Evolutionary conservation across 2,329 filamentous ascomycete genomes (phyloP).

Genomic region (Apiospora aurea): DNA sequence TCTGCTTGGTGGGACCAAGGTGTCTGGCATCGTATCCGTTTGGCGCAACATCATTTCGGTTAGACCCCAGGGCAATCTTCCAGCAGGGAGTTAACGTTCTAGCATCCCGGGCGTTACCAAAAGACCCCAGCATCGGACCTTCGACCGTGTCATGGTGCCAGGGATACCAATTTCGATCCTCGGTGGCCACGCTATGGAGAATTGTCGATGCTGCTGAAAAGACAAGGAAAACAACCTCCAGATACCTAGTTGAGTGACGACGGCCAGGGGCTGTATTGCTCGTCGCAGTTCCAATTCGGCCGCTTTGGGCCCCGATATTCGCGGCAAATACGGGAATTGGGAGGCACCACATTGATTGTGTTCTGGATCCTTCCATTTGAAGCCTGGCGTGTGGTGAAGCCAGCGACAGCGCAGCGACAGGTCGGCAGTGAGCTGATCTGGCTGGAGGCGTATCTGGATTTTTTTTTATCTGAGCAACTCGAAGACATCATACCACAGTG

Average conservation of each 20-base stretch:
- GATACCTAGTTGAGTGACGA: constrained; percentile 22
- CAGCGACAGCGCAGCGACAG: constrained; percentile 22
- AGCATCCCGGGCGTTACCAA: constrained; percentile 5
- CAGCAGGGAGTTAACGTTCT: constrained; percentile 21
- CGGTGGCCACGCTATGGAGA: constrained; percentile 25
- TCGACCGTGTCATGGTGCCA: constrained; percentile 24
- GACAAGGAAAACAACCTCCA: neutral
- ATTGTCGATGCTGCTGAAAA: constrained; percentile 23
- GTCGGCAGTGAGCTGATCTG: constrained; percentile 23
- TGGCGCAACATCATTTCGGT: constrained; percentile 30
- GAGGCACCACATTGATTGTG: neutral
- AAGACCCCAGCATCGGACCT: constrained; percentile 23
- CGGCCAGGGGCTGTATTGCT: constrained; percentile 23
- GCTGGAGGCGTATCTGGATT: constrained; percentile 7
- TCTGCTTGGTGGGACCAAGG: constrained; percentile 6
- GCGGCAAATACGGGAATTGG: neutral
- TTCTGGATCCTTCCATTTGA: constrained; percentile 14
- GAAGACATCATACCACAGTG: neutral
- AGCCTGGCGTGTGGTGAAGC: constrained; percentile 7
- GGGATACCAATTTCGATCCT: constrained; percentile 27
- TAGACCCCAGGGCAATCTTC: constrained; percentile 25
- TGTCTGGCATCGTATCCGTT: constrained; percentile 28
- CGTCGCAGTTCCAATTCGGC: constrained; percentile 17
- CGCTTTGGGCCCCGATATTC: neutral
- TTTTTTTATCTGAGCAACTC: neutral